Evolutionary conservation across 768 basidiomycete genomes (phyloP), one percentile per base, ranked within the genome.

Genomic region (Tulasnella calospora): DNA sequence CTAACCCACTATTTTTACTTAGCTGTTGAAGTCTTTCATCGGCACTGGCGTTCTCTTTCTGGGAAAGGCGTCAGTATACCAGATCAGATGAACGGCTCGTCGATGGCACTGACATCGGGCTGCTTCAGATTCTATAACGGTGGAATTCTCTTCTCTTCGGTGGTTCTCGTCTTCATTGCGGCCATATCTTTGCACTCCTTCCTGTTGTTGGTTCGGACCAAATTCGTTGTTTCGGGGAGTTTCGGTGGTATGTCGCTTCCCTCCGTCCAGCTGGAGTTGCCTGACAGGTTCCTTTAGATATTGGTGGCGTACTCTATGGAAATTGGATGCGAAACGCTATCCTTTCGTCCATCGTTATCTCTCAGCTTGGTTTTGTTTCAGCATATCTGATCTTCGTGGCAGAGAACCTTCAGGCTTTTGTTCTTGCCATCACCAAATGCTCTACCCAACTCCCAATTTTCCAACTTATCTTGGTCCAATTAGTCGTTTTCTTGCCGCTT

Each of bases 341-440:
- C 82, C 89, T 99, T 10, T 87, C 86, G 3, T 96, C 95, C 21
- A 97, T 99, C 82, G 87, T 92, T 0, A 83, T 96, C 33, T 98
- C 97, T 0, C 98, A 96, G 83, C 85, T 96, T 46, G 95, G 95
- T 55, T 96, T 96, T 84, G 92, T 93, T 69, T 83, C 90, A 44
- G 96, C 96, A 17, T 99, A 99, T 84, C 95, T 92, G 21, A 98
- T 99, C 83, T 99, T 98, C 83, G 95, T 98, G 61, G 92, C 96
- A 0, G 90, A 96, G 85, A 98, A 96, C 83, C 88, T 95, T 19
- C 90, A 95, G 87, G 92, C 96, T 2, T 95, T 98, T 84, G 88
- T 95, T 47, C 85, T 92, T 79, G 94, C 92, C 15, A 87, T 95
- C 57, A 92, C 94, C 1, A 86, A 94, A 76, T 96, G 95, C 85